Percentiles rank a stretch among this genome's conserved stretches.
phyloP scores from a whole-genome alignment of 257 asterid species.

The Misopates orontium region DNA sequence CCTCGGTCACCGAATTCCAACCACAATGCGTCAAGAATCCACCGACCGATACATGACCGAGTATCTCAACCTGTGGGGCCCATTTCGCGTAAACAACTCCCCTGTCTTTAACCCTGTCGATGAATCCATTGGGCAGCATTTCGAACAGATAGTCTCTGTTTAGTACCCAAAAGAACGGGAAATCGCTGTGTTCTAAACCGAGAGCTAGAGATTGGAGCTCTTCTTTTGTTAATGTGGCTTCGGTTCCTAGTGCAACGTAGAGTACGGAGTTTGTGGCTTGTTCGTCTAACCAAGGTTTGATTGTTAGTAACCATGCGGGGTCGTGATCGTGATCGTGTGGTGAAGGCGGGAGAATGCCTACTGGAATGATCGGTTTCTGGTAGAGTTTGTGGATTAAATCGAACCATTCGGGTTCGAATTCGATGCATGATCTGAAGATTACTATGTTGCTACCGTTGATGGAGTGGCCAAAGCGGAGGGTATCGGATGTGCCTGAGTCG shows the following conservation, averaged over 20 bases:
- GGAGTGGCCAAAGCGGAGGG: slow-evolving; percentile 51
- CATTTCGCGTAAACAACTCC: slow-evolving; percentile 49
- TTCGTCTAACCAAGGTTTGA: slow-evolving; percentile 56
- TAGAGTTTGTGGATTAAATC: slow-evolving; percentile 46
- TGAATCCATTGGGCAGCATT: slow-evolving; percentile 60
- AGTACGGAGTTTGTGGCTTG: slow-evolving; percentile 45
- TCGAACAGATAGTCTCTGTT: slow-evolving; percentile 40
- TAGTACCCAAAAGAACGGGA: slow-evolving; percentile 82
- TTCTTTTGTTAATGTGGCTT: slow-evolving; percentile 46
- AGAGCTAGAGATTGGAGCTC: slow-evolving; percentile 61
- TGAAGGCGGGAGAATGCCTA: slow-evolving; percentile 57
- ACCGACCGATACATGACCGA: slow-evolving; percentile 55
- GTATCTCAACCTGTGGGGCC: slow-evolving; percentile 79
- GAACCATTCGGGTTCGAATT: slow-evolving; percentile 83
- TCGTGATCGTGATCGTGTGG: slow-evolving; percentile 31
- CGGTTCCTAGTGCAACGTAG: slow-evolving; percentile 87
- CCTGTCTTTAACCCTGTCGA: slow-evolving; percentile 36
- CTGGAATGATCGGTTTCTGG: slow-evolving; percentile 59
- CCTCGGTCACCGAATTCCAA: slow-evolving; percentile 86
- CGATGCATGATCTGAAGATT: slow-evolving; percentile 58
- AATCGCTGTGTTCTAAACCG: slow-evolving; percentile 60
- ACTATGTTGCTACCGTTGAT: slow-evolving; percentile 57
- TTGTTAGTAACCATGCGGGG: slow-evolving; percentile 44
- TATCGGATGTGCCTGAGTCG: slow-evolving; percentile 66
- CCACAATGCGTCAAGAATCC: slow-evolving; percentile 86